Conservation (phyloP, 306 rosid species). For the Cicer bijugum region DNA sequence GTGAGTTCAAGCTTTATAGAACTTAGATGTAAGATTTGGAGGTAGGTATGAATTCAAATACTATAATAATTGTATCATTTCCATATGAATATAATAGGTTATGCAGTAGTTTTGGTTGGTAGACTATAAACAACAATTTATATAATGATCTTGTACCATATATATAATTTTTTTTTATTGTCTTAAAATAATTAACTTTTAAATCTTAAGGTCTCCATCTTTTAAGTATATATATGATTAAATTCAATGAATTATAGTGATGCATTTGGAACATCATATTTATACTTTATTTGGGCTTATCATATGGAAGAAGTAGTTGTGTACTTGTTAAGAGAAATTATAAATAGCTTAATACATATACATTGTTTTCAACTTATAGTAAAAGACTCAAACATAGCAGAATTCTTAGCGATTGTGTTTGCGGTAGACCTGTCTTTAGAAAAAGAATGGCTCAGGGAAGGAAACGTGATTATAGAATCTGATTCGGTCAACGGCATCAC, state of each 20-base stretch:
- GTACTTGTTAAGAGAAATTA: no score
- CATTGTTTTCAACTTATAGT: no score
- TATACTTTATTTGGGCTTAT: background rate
- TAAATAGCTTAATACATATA: no score
- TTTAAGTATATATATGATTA: background rate
- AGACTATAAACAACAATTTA: conserved; percentile 1
- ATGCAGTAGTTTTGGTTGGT: conserved; percentile 14
- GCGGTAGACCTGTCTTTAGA: no score
- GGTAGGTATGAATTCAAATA: background rate
- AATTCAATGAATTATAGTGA: background rate
- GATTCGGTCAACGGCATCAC: no score
- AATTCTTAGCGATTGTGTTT: no score
- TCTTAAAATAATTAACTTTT: background rate
- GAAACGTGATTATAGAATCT: no score
- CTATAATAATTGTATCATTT: background rate
- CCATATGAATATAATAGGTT: background rate
- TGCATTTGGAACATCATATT: background rate
- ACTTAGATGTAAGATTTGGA: conserved; percentile 30
- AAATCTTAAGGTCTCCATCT: background rate
- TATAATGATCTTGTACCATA: background rate
- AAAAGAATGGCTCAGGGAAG: no score
- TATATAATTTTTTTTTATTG: background rate
- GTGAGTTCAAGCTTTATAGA: background rate
- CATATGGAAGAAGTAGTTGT: no score
- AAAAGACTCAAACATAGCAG: no score